These are phyloP conservation scores for Graphilbum fragrans DNA, from an alignment of 2,329 filamentous ascomycete genomes.

Conservation along the genomic window DNA sequence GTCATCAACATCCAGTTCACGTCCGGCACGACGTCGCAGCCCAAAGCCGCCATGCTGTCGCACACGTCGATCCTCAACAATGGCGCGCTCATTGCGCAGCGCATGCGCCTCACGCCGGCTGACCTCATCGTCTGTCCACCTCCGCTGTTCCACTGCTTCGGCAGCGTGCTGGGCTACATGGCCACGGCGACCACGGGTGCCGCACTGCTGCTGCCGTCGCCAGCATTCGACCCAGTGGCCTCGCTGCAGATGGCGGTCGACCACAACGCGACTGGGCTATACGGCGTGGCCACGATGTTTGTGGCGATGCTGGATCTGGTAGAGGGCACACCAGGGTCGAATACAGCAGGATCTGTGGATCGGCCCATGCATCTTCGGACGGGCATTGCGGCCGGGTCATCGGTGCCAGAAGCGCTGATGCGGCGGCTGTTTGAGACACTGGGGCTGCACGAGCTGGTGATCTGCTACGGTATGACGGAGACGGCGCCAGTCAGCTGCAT, in stretches of 20 bases:
- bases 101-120: constrained; percentile 64
- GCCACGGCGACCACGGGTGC: constrained; percentile 74
- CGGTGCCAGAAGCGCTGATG: constrained; percentile 78
- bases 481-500: constrained; percentile 69
- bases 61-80: constrained; percentile 92
- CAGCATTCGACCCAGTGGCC: constrained; percentile 73
- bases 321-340: constrained; percentile 17
- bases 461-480: constrained; percentile 96
- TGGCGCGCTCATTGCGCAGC: constrained; percentile 67
- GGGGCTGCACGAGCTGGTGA: constrained; percentile 72
- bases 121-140: constrained; percentile 80
- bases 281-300: constrained; percentile 94
- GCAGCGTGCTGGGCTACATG: constrained; percentile 88
- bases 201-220: constrained; percentile 71
- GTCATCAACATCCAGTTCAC: constrained; percentile 96
- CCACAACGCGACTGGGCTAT: constrained; percentile 51
- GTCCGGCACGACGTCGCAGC: constrained; percentile 80
- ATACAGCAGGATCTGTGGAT: constrained; percentile 7
- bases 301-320: constrained; percentile 74
- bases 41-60: constrained; percentile 82
- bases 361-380: constrained; percentile 47
- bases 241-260: constrained; percentile 46
- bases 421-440: constrained; percentile 57
- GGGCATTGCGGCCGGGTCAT: constrained; percentile 83
- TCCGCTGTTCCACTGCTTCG: constrained; percentile 85